Percentiles rank a stretch among this genome's conserved stretches.
phyloP scores from a whole-genome alignment of 495 filamentous ascomycete genomes.

The Chaetomium cochliodes region DNA sequence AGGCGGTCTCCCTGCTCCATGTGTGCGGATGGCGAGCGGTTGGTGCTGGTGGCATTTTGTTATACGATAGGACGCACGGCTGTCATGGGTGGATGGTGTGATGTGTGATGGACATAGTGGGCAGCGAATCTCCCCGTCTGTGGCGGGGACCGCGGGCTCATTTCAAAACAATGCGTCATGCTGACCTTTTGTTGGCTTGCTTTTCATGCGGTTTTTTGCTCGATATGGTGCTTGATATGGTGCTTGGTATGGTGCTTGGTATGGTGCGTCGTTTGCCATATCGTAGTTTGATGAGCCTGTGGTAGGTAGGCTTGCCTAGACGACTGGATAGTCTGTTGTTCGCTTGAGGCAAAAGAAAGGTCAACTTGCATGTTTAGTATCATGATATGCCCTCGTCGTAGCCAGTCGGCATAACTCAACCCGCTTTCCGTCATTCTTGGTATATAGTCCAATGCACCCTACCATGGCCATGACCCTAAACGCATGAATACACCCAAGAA shows the following conservation, averaged over 20 bases:
- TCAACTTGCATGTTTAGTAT: too few species aligned
- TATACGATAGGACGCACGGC: conserved; percentile 11
- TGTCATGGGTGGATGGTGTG: not conserved
- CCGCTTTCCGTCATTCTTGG: too few species aligned
- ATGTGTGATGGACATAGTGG: not conserved
- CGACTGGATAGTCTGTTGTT: too few species aligned
- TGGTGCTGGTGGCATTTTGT: conserved; percentile 9
- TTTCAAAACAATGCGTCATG: not conserved
- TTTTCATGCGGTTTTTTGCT: not conserved
- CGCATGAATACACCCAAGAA: too few species aligned
- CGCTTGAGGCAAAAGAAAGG: too few species aligned
- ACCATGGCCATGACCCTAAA: too few species aligned
- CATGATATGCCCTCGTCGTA: too few species aligned
- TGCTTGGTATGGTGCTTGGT: not conserved
- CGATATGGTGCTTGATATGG: not conserved
- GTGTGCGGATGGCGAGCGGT: not conserved
- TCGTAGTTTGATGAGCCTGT: too few species aligned
- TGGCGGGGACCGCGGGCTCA: not conserved
- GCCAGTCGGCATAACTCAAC: too few species aligned
- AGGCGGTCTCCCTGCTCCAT: conserved; percentile 9
- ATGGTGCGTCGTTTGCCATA: too few species aligned
- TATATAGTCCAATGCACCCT: too few species aligned
- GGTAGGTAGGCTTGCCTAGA: too few species aligned
- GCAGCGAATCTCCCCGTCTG: not conserved
- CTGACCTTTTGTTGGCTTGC: not conserved